A percentile compares a stretch with the other conserved stretches of the same genome.
phyloP scores from a whole-genome alignment of 2,329 filamentous ascomycete genomes.

The Fusarium sp. region DNA sequence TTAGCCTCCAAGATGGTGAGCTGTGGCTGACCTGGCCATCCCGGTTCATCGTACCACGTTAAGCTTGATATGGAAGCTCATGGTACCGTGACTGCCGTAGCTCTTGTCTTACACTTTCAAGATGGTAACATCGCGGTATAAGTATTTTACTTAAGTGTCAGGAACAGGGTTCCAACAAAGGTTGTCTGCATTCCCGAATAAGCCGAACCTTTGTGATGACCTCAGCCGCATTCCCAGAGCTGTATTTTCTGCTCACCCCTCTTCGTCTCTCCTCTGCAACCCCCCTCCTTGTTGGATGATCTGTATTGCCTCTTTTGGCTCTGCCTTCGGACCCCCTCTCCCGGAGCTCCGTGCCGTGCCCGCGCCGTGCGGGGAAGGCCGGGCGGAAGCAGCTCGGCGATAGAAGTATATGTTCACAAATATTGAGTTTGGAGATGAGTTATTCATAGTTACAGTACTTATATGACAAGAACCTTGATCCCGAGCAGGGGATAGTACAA shows the following conservation, averaged over 20 bases:
- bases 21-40: constrained; percentile 14
- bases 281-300: not conserved
- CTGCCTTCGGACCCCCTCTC: constrained; percentile 17
- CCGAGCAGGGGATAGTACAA: not conserved
- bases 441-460: not conserved
- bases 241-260: constrained; percentile 6
- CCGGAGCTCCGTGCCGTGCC: constrained; percentile 22
- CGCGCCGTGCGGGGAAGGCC: constrained; percentile 7
- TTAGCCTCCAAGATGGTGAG: not conserved
- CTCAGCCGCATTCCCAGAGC: constrained; percentile 17
- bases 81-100: constrained; percentile 18
- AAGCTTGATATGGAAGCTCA: not conserved
- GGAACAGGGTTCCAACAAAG: constrained; percentile 7
- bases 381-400: constrained; percentile 22
- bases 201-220: constrained; percentile 15
- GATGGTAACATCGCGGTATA: constrained; percentile 18
- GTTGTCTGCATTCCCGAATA: not conserved
- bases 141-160: not conserved
- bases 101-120: not conserved
- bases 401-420: not conserved
- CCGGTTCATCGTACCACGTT: constrained; percentile 19
- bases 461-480: not conserved
- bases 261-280: not conserved
- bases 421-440: not conserved
- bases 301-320: constrained; percentile 27